Evolutionary conservation across 495 filamentous ascomycete genomes (phyloP).

Genomic region (Neurospora terricola): DNA sequence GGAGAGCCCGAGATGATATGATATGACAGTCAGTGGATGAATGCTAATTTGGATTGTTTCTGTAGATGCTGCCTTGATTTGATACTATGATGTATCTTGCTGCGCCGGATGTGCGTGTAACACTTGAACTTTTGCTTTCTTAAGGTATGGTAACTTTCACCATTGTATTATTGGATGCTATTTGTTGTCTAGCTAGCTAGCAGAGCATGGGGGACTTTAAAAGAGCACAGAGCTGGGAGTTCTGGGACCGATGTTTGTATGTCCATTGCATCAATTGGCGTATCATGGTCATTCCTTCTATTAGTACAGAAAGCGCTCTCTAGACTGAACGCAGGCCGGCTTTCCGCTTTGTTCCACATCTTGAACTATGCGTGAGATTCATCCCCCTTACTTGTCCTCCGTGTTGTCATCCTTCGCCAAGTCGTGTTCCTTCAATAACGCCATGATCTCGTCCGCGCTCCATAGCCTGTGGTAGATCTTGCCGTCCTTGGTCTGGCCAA

Average conservation of each 20-base stretch:
- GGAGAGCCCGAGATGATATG: conserved; percentile 5
- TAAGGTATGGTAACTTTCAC: background rate
- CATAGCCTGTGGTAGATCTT: conserved; percentile 97
- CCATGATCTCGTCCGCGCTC: conserved; percentile 93
- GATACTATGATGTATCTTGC: background rate
- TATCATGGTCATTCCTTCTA: conserved; percentile 8
- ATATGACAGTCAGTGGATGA: background rate
- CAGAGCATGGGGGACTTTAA: background rate
- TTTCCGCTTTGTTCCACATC: background rate
- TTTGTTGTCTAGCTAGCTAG: background rate
- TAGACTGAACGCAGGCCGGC: conserved; percentile 7
- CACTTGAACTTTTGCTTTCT: background rate
- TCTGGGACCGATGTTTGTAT: conserved; percentile 1
- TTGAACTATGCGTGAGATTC: background rate
- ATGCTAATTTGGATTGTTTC: background rate
- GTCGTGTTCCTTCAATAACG: conserved; percentile 88
- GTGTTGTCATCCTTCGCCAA: conserved; percentile 78
- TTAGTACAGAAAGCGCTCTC: conserved; percentile 20
- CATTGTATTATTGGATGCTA: background rate
- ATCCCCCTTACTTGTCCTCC: conserved; percentile 45
- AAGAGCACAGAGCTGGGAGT: conserved; percentile 1
- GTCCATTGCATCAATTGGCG: background rate
- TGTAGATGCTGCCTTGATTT: conserved; percentile 2
- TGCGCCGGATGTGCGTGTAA: background rate
- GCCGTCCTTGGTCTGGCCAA: conserved; percentile 86